Conservation (phyloP, 495 filamentous ascomycete species). For the Penicillium silybi region DNA sequence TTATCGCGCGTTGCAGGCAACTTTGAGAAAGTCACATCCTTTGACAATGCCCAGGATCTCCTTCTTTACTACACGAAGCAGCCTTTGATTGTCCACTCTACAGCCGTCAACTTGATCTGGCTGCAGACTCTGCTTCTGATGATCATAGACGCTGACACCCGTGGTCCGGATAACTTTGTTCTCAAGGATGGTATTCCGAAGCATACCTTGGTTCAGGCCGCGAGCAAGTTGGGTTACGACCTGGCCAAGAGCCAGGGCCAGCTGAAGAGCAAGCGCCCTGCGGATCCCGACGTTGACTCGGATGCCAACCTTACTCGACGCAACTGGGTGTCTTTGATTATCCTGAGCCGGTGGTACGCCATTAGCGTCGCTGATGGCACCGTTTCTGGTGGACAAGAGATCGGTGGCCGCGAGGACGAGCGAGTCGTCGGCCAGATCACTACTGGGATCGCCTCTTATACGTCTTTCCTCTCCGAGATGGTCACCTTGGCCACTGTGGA, state of each 20-base stretch:
- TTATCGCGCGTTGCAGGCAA: constrained; percentile 31
- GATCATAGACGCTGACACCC: constrained; percentile 43
- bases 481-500: constrained; percentile 35
- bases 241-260: constrained; percentile 41
- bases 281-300: constrained; percentile 57
- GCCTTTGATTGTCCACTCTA: constrained; percentile 36
- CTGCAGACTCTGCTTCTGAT: constrained; percentile 43
- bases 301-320: constrained; percentile 67
- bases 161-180: constrained; percentile 44
- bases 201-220: constrained; percentile 38
- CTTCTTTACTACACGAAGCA: constrained; percentile 54
- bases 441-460: constrained; percentile 58
- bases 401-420: constrained; percentile 57
- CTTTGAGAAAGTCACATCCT: constrained; percentile 40
- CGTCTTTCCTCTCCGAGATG: constrained; percentile 41
- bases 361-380: constrained; percentile 62
- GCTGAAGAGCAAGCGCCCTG: constrained; percentile 29
- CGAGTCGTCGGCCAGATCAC: constrained; percentile 60
- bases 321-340: constrained; percentile 70
- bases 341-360: constrained; percentile 74
- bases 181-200: constrained; percentile 43
- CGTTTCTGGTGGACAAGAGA: constrained; percentile 48
- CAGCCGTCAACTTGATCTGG: constrained; percentile 38
- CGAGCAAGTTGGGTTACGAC: constrained; percentile 39
- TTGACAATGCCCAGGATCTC: constrained; percentile 42